Base-by-base conservation (phyloP, 768 basidiomycete species). In the Fomitopsis serialis region DNA sequence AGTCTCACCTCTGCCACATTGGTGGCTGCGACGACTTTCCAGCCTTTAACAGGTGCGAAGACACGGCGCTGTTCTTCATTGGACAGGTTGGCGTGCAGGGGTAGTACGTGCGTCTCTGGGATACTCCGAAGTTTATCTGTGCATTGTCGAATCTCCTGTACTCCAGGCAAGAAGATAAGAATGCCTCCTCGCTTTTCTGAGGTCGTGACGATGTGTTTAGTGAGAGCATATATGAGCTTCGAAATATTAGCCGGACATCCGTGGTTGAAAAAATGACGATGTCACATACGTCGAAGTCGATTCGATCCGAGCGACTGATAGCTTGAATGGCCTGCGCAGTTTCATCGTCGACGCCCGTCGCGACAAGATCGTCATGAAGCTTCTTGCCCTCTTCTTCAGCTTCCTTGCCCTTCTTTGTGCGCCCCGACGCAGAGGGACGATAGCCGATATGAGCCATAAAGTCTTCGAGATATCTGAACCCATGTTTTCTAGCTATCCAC, bases 21-120 rank as follows among this genome's bases (percentile, higher is more conserved):
- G 2, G 95, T 97, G 0, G 92, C 80, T 0, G 84, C 90, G 42
- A 97, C 84, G 25, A 96, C 79, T 67, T 96, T 96, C 78, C 93
- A 86, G 35, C 74, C 73, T 2, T 77, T 70, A 0, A 81, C 79
- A 4, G 72, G 72, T 9, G 76, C 69, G 63, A 97, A 98, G 1
- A 94, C 87, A 8, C 72, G 71, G 13, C 82, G 80, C 66, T 98
- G 95, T 62, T 97, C 93, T 12, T 86, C 82, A 36, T 75, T 87
- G 0, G 92, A 84, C 21, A 97, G 73, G 66, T 96, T 95, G 11
- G 94, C 92, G 62, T 97, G 94, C 0, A 98, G 78, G 0, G 94
- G 90, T 23, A 93, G 74, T 46, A 88, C 76, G 23, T 74, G 64
- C 37, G 71, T 72, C 8, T 66, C 66, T 3, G 59, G 53, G 0